These are phyloP conservation scores for Colletotrichum trifolii DNA, from an alignment of 2,329 filamentous ascomycete genomes.

Conservation along the genomic window DNA sequence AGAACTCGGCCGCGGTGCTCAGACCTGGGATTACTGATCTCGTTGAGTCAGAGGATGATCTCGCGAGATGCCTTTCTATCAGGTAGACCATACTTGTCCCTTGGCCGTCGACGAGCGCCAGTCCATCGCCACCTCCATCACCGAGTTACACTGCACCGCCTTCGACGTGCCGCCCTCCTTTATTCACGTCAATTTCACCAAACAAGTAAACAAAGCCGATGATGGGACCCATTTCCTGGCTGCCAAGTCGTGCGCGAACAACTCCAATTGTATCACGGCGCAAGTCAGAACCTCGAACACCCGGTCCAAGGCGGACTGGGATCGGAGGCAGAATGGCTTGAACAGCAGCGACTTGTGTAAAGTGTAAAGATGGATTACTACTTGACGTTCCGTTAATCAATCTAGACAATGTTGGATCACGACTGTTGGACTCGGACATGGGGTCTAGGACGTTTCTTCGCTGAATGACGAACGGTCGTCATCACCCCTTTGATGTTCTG, in stretches of 20 bases:
- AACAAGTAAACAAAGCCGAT: background rate
- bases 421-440: no score
- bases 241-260: constrained; percentile 8
- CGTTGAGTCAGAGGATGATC: no score
- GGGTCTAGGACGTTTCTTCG: no score
- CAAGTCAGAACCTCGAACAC: constrained; percentile 7
- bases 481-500: no score
- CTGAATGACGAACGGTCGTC: no score
- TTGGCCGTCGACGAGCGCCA: constrained; percentile 5
- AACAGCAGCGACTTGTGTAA: no score
- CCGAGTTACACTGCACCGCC: constrained; percentile 16
- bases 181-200: constrained; percentile 16
- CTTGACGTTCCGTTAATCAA: no score
- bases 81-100: constrained; percentile 7
- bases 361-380: no score
- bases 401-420: no score
- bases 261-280: constrained; percentile 8
- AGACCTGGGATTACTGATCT: no score
- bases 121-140: constrained; percentile 6
- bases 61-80: constrained; percentile 12
- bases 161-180: constrained; percentile 18
- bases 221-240: constrained; percentile 21
- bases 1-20: no score
- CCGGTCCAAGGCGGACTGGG: constrained; percentile 19
- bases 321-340: background rate